Base-by-base conservation (phyloP, 2,329 filamentous ascomycete species). In the Ophiobolus disseminans region DNA sequence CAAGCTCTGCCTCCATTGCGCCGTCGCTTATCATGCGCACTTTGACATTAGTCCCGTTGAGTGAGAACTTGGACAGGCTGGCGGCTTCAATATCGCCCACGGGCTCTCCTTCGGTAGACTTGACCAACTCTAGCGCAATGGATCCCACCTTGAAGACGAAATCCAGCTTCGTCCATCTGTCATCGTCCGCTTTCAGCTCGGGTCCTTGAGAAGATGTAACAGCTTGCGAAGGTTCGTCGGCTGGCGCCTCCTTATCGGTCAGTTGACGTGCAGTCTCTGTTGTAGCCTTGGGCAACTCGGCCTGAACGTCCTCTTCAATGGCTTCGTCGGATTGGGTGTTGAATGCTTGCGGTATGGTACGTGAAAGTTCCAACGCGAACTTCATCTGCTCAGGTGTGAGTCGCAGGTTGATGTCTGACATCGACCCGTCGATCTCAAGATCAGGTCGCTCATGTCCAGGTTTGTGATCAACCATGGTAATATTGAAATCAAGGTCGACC, bases 31-130 rank as follows among this genome's bases (percentile, higher is more conserved):
- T 83, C 87, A 97, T 94, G 20, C 91, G 86, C 7, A 96, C 82
- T 78, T 97, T 99, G 54, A 97, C 80, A 61, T 87, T 89, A 5
- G 92, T 97, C 56, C 96, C 87, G 63, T 99, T 94, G 26, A 99
- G 81, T 10, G 93, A 96, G 75, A 99, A 99, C 31, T 90, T 90
- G 0, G 94, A 96, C 10, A 99, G 76, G 62, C 94, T 97, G 1
- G 90, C 89, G 11, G 84, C 81, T 48, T 90, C 86, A 10, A 93
- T 68, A 60, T 91, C 84, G 2, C 86, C 87, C n/a, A 97, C 85
- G 0, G 93, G 92, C 59, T 86, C 82, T 47, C 88, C 82, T 35
- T 90, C 85, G 28, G 86, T 82, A 2, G 88, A 90, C 54, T 90
- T 84, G 47, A 97, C 85, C 37, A 99, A 78, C 69, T 99, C 94